phyloP scores from a whole-genome alignment of 1,284 basidiomycete genomes.

The Bondarzewia mesenterica region DNA sequence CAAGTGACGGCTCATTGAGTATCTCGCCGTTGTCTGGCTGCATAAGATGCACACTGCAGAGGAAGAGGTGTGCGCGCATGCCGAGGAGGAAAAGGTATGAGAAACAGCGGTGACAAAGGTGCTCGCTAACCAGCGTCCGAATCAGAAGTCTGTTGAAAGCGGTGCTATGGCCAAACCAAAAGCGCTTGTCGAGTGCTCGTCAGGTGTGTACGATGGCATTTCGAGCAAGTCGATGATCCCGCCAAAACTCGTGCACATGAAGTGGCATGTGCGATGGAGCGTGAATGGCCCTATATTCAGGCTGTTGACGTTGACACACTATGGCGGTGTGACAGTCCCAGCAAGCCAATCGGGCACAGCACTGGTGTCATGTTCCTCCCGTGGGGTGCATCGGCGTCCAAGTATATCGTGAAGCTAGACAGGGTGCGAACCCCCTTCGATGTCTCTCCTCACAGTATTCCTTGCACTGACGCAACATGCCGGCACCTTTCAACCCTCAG shows the following conservation, averaged over 20 bases:
- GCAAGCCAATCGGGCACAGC: no score
- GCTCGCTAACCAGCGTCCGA: not conserved
- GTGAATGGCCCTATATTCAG: conserved; percentile 80
- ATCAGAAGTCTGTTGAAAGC: not conserved
- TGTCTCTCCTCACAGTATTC: no score
- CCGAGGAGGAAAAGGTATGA: not conserved
- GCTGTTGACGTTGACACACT: no score
- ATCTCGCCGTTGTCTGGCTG: conserved; percentile 80
- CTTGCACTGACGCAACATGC: no score
- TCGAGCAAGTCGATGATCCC: not conserved
- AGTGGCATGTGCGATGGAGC: conserved; percentile 9
- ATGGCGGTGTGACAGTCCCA: no score
- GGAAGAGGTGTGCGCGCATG: conserved; percentile 7
- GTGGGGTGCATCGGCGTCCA: no score
- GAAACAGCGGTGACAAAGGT: no score
- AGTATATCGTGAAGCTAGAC: no score
- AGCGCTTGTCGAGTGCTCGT: not conserved
- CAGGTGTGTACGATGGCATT: not conserved
- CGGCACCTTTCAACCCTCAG: no score
- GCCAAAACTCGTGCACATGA: not conserved
- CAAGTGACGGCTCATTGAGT: conserved; percentile 86
- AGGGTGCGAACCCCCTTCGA: no score
- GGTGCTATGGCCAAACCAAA: conserved; percentile 1
- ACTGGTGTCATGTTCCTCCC: no score
- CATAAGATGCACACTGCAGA: conserved; percentile 28